Percentiles rank a stretch among this genome's conserved stretches.
These are phyloP conservation scores for Pavlovales sp. DNA, from an alignment of 208 protist genomes.

Conservation along the genomic window DNA sequence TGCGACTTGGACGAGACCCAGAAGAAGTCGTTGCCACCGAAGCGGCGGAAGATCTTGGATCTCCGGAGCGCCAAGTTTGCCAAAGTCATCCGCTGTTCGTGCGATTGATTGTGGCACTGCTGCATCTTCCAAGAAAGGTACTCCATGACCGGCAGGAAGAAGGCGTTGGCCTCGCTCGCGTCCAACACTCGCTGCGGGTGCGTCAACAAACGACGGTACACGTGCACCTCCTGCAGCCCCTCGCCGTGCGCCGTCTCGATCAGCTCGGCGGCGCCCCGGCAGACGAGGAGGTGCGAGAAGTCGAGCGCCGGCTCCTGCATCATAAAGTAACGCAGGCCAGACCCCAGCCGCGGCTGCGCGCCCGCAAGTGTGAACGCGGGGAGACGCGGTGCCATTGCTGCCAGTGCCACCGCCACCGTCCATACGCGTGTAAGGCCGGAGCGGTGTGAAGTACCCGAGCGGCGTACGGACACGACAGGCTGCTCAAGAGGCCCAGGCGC, in stretches of 20 bases:
- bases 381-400: no score
- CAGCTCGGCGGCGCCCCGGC: neutral
- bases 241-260: neutral
- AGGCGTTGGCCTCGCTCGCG: neutral
- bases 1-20: neutral
- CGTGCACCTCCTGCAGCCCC: neutral
- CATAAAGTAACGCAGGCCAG: no score
- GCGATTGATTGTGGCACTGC: neutral
- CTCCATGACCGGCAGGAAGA: neutral
- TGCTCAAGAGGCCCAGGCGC: no score
- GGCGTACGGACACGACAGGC: no score
- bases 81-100: neutral
- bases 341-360: no score
- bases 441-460: no score
- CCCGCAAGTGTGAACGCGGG: no score
- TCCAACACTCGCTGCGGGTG: neutral
- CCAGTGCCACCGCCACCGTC: no score
- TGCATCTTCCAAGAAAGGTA: neutral
- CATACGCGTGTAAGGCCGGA: no score
- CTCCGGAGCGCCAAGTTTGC: neutral
- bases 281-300: neutral
- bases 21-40: neutral
- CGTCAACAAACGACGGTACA: neutral
- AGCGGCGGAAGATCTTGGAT: no score
- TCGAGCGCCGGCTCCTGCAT: neutral